Base-by-base conservation (phyloP, 176 grass and related monocot species). In the Avena insularis region DNA sequence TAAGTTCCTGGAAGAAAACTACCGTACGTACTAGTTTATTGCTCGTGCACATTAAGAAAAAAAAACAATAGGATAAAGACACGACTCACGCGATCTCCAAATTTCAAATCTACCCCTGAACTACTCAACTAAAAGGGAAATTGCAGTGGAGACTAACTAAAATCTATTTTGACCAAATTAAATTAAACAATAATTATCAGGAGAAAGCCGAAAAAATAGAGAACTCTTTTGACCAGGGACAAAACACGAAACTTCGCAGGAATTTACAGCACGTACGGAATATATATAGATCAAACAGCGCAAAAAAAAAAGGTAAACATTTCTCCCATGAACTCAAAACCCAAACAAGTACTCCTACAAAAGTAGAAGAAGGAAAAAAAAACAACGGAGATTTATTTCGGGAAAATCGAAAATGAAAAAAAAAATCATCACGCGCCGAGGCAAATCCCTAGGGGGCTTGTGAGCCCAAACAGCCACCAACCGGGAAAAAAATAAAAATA, bases 51-150 rank as follows among this genome's bases (percentile, higher is more conserved):
- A 62, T 59, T 64, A 25, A 60, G 59, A 31, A 87, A 49, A 87
- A 87, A 74, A 60, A 86, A 81, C 7, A 71, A 77, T 8, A 60
- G 31, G 35, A 60, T 25, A 9, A 55, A 38, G 4, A 74, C 79
- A 62, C 48, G 66, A 75, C 66, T 66, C 85, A 87, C 72, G 64
- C 76, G 60, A 75, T 19, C 48, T 87, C 20, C 7, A 84, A 60
- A 84, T 85, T 84, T 80, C 76, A 76, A 91, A 87, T 88, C 59
- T 29, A 17, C 67, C 80, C 76, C 59, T 84, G 27, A 84, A 85
- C 48, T 61, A 77, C 77, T 33, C 62, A 27, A 80, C 75, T 50
- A 88, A 78, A 82, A 71, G n/a, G 31, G 80, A 80, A 69, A 60
- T 11, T 21, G 12, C 20, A 47, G 16, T 14, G 15, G 53, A 85